These are phyloP conservation scores for Sistotremastrum niveocremeum DNA, from an alignment of 768 basidiomycete species.

Conservation along the genomic window DNA sequence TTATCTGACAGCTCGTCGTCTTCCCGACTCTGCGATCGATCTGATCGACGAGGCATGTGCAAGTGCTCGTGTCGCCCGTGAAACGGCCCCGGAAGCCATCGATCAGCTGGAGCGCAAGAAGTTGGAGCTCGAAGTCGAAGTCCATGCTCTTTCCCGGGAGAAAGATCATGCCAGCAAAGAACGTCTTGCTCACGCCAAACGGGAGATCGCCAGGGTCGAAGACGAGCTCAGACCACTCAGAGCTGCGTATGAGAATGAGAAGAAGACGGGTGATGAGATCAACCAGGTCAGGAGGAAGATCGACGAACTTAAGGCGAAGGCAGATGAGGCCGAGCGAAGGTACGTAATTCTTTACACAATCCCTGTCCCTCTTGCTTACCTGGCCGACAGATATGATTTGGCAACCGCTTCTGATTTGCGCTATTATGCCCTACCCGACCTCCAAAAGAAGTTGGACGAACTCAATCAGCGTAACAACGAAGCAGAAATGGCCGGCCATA, in stretches of 20 bases:
- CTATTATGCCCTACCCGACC: conserved; percentile 86
- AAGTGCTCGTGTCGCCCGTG: conserved; percentile 80
- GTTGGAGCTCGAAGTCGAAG: conserved; percentile 86
- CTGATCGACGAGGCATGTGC: conserved; percentile 87
- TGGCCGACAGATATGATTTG: conserved; percentile 42
- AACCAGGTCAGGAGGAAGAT: conserved; percentile 64
- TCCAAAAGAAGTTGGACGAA: conserved; percentile 34
- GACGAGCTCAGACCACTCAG: conserved; percentile 74
- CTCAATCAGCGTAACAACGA: conserved; percentile 24
- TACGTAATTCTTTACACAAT: conserved; percentile 21
- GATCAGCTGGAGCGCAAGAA: conserved; percentile 82
- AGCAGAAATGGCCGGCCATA: conserved; percentile 28
- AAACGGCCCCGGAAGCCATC: conserved; percentile 88
- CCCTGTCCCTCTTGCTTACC: conserved; percentile 7
- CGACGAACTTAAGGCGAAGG: conserved; percentile 84
- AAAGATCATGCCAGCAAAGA: conserved; percentile 84
- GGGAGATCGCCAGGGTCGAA: conserved; percentile 70
- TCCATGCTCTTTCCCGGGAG: conserved; percentile 87
- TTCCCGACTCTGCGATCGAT: conserved; percentile 85
- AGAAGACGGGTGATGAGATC: conserved; percentile 69
- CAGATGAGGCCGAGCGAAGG: conserved; percentile 84
- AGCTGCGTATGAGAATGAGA: conserved; percentile 80
- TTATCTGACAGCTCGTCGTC: conserved; percentile 68
- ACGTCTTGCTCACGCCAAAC: conserved; percentile 57
- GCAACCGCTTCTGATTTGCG: conserved; percentile 75